Evolutionary conservation across 2,329 filamentous ascomycete species (phyloP).

Genomic region (Penicillium occitanis): DNA sequence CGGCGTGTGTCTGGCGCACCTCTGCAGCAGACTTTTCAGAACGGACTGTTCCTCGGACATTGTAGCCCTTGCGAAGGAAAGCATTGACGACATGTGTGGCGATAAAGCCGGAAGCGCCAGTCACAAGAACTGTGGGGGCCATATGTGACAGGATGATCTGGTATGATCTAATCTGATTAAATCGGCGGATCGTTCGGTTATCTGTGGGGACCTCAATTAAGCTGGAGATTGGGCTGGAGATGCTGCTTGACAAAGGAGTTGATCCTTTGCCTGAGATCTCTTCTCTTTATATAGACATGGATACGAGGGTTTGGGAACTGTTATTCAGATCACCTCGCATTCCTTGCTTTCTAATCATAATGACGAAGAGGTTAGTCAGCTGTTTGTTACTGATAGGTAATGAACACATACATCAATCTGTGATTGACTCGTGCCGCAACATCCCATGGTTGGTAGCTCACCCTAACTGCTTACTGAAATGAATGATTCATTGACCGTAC

Average conservation of each 20-base stretch:
- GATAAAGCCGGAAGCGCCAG: conserved; percentile 52
- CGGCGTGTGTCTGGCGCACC: conserved; percentile 53
- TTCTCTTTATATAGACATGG: neutral
- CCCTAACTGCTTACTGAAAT: neutral
- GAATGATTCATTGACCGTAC: neutral
- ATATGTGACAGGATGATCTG: neutral
- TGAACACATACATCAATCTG: neutral
- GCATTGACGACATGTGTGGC: conserved; percentile 59
- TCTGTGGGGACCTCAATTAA: neutral
- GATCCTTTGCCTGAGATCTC: neutral
- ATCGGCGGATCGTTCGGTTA: neutral
- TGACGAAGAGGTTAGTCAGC: neutral
- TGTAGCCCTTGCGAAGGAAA: conserved; percentile 46
- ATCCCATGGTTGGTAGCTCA: neutral
- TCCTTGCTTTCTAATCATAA: neutral
- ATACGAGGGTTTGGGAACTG: neutral
- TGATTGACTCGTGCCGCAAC: neutral
- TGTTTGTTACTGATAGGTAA: neutral
- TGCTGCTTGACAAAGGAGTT: neutral
- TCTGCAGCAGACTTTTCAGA: conserved; percentile 58
- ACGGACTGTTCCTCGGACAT: conserved; percentile 60
- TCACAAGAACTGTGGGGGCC: conserved; percentile 1
- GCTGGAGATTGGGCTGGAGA: neutral
- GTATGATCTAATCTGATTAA: neutral
- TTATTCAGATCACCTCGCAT: neutral